Evolutionary conservation across 352 stramenopile species (phyloP), one percentile per base, ranked within the genome.

Genomic region (Phytopythium cucurbitacearum): DNA sequence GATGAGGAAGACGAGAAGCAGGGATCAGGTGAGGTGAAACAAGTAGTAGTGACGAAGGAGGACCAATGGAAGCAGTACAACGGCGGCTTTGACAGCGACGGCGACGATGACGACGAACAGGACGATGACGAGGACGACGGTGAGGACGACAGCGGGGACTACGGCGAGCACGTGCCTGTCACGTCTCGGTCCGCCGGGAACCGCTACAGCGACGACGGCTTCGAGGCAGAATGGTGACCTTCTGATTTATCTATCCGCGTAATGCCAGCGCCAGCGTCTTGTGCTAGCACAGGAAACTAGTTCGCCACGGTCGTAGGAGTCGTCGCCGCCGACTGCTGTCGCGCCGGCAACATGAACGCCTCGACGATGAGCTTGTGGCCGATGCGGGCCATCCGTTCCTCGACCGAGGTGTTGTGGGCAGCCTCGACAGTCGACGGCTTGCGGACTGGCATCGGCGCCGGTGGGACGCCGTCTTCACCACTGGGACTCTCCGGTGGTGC

Each of bases 331-430:
- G 59, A 42, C 5, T 21, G 48, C 3, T 36, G 21, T 10, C 48
- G 36, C 12, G 21, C 3, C 7, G 59, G 54, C 28, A 58, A 33
- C 42, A 55, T 51, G 52, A 91, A 87, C 32, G 80, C 79, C 53
- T 89, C 78, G 8, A 71, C 59, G 7, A 90, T 67, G 55, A 92
- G 71, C 40, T 81, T 81, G 51, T 86, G 75, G 7, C 82, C 82
- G 48, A 92, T 88, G 51, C 76, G 68, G 0, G 82, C 82, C 37
- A 90, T 89, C 15, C 73, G 75, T 33, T 78, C 62, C 16, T 80
- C 68, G 1, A 90, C 66, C 5, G 57, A 57, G 13, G 21, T 28
- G 21, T 28, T 28, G 21, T 28, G 21, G 2, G 21, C 21, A 28
- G 21, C 21, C 21, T 59, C 53, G 10, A 47, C 43, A 5, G 42